Evolutionary conservation across 2,329 filamentous ascomycete species (phyloP), one percentile per base, ranked within the genome.

Genomic region (Cordyceps militaris): DNA sequence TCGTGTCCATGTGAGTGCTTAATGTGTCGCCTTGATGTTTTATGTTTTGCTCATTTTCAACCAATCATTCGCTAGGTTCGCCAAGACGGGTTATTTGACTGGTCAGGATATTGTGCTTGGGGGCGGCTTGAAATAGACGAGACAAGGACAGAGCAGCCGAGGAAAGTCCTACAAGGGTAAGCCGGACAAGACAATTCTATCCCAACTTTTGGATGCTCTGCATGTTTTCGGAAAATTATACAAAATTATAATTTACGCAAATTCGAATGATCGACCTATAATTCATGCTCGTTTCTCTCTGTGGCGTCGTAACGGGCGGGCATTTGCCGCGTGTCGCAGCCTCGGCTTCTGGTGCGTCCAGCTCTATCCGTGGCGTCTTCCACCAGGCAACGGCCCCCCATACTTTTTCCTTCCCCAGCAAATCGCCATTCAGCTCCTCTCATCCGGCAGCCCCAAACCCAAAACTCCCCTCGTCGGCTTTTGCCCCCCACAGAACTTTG

Each of bases 1-100:
- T 70, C 8, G 67, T 70, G 7, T 63, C 61, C 5, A 70, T 72
- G 71, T 70, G 49, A 63, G 70, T 67, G 28, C 19, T 7, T 24
- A 2, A 4, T 30, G 19, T 36, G 4, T 30, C 30, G 28, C 30
- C 9, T 51, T 2, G 6, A 4, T 40, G 26, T 36, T 26, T 26
- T 19, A 3, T 32, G 13, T 10, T 47, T 11, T 13, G 34, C 14
- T 38, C 4, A 28, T 26, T 3, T n/a, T 1, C 14, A n/a, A 51
- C 47, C 1, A 38, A 55, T 52, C 1, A 43, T 13, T 42, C 6
- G 21, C 13, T 34, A 68, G 66, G 66, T 64, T 68, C 51, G 66
- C 61, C 7, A 68, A 63, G 59, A 67, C 66, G 14, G 66, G 66
- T 4, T 68, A 68, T 34, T 59, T 68, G 42, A 68, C 66, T 1